phyloP scores from a whole-genome alignment of 2,329 filamentous ascomycete genomes.

The Thielaviopsis ethacetica region DNA sequence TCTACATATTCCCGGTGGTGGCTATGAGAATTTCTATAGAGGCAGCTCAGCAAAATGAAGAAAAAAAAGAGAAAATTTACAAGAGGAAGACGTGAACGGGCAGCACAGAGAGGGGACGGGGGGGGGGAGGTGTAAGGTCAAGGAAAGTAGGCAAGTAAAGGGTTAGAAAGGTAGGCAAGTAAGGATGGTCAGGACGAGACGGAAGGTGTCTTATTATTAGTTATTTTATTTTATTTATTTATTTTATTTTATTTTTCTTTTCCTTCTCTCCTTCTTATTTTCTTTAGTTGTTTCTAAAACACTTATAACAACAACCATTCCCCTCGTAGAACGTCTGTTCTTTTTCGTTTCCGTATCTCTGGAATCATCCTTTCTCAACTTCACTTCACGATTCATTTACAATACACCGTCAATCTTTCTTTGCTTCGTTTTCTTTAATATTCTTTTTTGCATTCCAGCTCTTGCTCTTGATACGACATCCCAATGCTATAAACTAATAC shows the following conservation, averaged over 20 bases:
- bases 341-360: background rate
- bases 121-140: no score
- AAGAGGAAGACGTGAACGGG: no score
- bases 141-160: no score
- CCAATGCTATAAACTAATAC: background rate
- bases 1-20: no score
- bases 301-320: background rate
- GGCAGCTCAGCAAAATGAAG: no score
- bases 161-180: no score
- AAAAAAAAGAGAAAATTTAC: no score
- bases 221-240: background rate
- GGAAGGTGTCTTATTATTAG: background rate
- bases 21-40: no score
- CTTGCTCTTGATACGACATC: background rate
- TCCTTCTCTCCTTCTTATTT: background rate
- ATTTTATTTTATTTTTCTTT: background rate
- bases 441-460: background rate
- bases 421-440: background rate
- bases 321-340: background rate
- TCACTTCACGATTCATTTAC: background rate
- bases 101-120: no score
- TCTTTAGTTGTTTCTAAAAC: background rate
- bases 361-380: background rate
- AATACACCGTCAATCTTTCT: no score
- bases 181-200: no score